These are phyloP conservation scores for Astrothelium subdiscretum DNA, from an alignment of 495 filamentous ascomycete genomes.

Conservation along the genomic window DNA sequence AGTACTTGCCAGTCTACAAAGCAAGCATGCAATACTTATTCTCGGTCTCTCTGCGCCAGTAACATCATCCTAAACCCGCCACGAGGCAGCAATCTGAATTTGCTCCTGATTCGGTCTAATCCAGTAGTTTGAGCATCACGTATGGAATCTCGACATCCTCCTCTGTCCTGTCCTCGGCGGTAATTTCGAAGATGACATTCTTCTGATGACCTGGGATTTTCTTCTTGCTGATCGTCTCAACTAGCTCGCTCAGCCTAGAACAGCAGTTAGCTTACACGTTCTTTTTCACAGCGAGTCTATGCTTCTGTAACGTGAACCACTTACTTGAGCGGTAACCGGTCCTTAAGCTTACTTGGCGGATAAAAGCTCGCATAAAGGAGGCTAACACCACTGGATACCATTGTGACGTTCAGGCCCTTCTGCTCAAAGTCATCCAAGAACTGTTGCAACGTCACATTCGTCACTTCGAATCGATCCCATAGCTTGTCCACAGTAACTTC, in stretches of 20 bases:
- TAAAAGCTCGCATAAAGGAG: conserved; percentile 96
- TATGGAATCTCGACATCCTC: conserved; percentile 98
- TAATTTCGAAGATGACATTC: conserved; percentile 94
- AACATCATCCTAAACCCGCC: background rate
- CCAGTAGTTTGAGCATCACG: conserved; percentile 68
- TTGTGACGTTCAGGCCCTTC: conserved; percentile 71
- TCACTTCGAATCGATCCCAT: conserved; percentile 94
- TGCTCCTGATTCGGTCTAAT: conserved; percentile 13
- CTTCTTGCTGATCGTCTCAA: conserved; percentile 85
- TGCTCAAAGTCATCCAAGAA: conserved; percentile 70
- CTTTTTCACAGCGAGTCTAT: background rate
- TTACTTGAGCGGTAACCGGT: conserved; percentile 57
- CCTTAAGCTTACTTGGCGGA: conserved; percentile 76
- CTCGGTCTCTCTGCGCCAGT: background rate
- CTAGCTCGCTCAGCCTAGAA: conserved; percentile 67
- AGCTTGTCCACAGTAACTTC: conserved; percentile 87
- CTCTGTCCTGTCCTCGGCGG: conserved; percentile 75
- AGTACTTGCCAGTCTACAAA: background rate
- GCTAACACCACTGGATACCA: conserved; percentile 94
- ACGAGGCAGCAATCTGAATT: background rate
- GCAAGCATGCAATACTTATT: background rate
- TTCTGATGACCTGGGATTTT: conserved; percentile 80
- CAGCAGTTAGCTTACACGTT: conserved; percentile 6
- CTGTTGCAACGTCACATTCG: conserved; percentile 71
- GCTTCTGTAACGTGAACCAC: conserved; percentile 22